Evolutionary conservation across 1,139 yeast genomes (phyloP), one percentile per base, ranked within the genome.

Genomic region (Blastobotrys ciferrii): DNA sequence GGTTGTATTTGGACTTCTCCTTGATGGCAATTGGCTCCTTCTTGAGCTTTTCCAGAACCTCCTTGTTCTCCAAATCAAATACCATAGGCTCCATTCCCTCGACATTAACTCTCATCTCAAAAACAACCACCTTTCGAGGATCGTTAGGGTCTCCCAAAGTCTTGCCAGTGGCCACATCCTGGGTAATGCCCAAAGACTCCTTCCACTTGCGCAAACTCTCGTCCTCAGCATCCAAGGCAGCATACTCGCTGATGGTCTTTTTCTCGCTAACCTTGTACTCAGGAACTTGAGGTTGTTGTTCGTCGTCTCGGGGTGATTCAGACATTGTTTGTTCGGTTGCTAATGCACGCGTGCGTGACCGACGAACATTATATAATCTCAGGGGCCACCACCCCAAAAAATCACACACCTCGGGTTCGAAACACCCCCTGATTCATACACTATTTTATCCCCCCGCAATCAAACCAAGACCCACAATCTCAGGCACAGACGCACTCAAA

Each of bases 171-270:
- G 28, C 28, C 3, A 75, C 65, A 53, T 72, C 69, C 28, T 15
- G 15, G 33, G 81, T 65, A 53, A 89, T 73, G 0, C 98, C 98
- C 37, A 91, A 73, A 1, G 95, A 85, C 50, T 84, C 88, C 69
- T 91, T 91, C 98, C 98, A 91, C 67, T 87, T 87, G 56, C 86
- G 87, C 58, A 91, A 74, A 38, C 95, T 84, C 68, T 87, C 96
- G 65, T 89, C 98, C 59, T 88, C 87, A 5, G 94, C 94, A 65
- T 89, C 98, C 58, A 89, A 53, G 20, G 58, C 78, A 53, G 86
- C 80, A 68, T 89, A 89, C 65, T 89, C 96, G 45, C 80, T 91
- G 49, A 89, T 77, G 32, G 95, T 86, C 65, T 88, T 88, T 73
- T 88, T 88, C 55, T 84, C 92, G 3, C 87, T 80, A 19, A 88